Percentiles rank a stretch among this genome's conserved stretches.
These are phyloP conservation scores for Lolium perenne DNA, from an alignment of 176 grass and related monocot genomes.

Conservation along the genomic window DNA sequence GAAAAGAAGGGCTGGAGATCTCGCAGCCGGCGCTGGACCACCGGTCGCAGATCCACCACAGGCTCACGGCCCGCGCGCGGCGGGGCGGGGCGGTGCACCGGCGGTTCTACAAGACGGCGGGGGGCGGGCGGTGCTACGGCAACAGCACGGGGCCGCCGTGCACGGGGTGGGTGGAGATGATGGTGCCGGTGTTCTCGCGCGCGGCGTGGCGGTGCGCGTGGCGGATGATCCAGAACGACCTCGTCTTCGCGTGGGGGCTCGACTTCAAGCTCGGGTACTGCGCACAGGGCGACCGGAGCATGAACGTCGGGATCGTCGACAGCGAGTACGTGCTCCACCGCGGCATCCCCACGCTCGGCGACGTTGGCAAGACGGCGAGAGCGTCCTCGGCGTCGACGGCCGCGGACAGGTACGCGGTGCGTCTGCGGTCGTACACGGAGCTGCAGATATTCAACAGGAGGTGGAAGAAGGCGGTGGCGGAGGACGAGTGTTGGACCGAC, in stretches of 20 bases:
- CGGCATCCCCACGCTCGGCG: conserved; percentile 76
- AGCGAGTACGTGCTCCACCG: conserved; percentile 81
- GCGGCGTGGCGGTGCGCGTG: conserved; percentile 81
- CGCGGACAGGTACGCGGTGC: conserved; percentile 59
- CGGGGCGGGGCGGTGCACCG: conserved; percentile 62
- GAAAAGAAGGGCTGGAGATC: conserved; percentile 72
- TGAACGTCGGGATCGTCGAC: conserved; percentile 82
- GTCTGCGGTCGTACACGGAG: conserved; percentile 75
- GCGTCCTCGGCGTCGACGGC: conserved; percentile 17
- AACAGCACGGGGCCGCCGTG: conserved; percentile 81
- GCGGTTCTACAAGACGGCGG: conserved; percentile 70
- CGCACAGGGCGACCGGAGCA: conserved; percentile 67
- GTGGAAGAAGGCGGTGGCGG: conserved; percentile 68
- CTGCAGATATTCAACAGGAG: conserved; percentile 65
- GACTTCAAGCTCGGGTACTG: conserved; percentile 95
- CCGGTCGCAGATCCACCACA: conserved; percentile 78
- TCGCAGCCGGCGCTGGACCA: conserved; percentile 86
- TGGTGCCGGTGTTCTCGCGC: conserved; percentile 89
- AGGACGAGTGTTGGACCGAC: conserved; percentile 79
- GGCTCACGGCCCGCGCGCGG: conserved; percentile 55
- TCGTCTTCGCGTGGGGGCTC: conserved; percentile 91
- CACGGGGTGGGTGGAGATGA: conserved; percentile 95
- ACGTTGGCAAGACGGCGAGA: conserved; percentile 30
- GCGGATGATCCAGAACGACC: conserved; percentile 97
- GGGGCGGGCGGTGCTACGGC: conserved; percentile 53